These are phyloP conservation scores for Hypoxylon rubiginosum DNA, from an alignment of 2,329 filamentous ascomycete species.

Conservation along the genomic window DNA sequence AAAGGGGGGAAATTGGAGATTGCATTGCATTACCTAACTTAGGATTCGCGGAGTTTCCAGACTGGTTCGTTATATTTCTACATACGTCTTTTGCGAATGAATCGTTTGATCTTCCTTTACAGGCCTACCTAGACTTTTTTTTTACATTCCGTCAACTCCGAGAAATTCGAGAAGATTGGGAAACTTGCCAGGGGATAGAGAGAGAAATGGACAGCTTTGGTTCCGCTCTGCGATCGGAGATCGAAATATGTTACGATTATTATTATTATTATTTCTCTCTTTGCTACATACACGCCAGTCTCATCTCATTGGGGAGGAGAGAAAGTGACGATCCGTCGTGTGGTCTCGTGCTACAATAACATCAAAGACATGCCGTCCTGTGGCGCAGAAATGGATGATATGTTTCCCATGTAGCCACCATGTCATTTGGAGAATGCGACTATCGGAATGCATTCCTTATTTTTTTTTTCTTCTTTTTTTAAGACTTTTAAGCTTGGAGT, in stretches of 20 bases:
- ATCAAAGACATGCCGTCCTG: constrained; percentile 18
- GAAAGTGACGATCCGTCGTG: not conserved
- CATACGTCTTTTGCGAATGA: too few species aligned
- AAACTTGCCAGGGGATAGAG: not conserved
- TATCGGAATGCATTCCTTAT: too few species aligned
- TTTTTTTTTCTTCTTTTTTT: not conserved
- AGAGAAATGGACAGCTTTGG: constrained; percentile 14
- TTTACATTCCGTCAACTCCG: constrained; percentile 18
- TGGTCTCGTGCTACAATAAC: not conserved
- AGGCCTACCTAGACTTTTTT: too few species aligned
- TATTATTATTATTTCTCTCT: constrained; percentile 13
- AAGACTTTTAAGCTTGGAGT: not conserved
- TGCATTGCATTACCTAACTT: constrained; percentile 28
- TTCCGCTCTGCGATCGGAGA: constrained; percentile 28
- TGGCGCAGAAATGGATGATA: constrained; percentile 26
- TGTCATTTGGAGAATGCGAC: too few species aligned
- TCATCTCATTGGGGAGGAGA: not conserved
- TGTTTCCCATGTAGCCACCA: too few species aligned
- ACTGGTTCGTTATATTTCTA: too few species aligned
- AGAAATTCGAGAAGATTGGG: constrained; percentile 25
- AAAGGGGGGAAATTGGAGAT: constrained; percentile 10
- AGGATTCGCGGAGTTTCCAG: not conserved
- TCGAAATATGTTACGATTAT: too few species aligned
- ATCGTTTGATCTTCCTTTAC: too few species aligned
- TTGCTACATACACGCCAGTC: constrained; percentile 13